Evolutionary conservation across 116 monocot genomes (phyloP), one percentile per base, ranked within the genome.

Genomic region (Papilionanthe hybrid): DNA sequence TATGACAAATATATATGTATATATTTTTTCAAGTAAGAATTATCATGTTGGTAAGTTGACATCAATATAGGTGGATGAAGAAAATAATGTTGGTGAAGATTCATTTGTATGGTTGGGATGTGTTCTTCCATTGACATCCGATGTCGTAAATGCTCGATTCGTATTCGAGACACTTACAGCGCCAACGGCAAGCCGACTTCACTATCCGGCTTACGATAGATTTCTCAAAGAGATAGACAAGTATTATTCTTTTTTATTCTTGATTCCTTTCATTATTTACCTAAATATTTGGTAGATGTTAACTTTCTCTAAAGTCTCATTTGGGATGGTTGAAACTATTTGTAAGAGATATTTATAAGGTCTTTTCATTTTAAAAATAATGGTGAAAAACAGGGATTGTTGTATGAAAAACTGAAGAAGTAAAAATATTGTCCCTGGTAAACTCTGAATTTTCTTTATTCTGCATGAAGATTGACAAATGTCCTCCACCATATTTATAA

Each of bases 191-290:
- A 82, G 79, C 55, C 56, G 84, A 80, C 91, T 96, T 45, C 87
- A 96, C 75, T 96, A 83, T 75, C 96, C 96, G 72, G 93, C 94
- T 43, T 96, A 94, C 79, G 92, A 96, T 80, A 89, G 84, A 84
- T 94, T 87, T 75, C 82, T 96, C 30, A 93, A 89, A 82, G 92
- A 96, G 82, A 89, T 96, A 12, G 81, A 92, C 74, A 86, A 86
- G 96, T 96, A 83, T 66, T 79, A 72, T 4, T 28, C 47, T 57
- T 53, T 68, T 44, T 44, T 9, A 13, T 22, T 73, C 20, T 17
- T n/a, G 17, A 73, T 73, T 19, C 44, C 5, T n/a, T 73, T 37
- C 17, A 73, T 73, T 42, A 73, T 73, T 43, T 44, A 73, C 13
- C 0, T 3, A 32, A 69, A 23, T 23, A 6, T 69, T 69, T 5